Evolutionary conservation across 768 basidiomycete genomes (phyloP).

Genomic region (Tremella fuciformis): DNA sequence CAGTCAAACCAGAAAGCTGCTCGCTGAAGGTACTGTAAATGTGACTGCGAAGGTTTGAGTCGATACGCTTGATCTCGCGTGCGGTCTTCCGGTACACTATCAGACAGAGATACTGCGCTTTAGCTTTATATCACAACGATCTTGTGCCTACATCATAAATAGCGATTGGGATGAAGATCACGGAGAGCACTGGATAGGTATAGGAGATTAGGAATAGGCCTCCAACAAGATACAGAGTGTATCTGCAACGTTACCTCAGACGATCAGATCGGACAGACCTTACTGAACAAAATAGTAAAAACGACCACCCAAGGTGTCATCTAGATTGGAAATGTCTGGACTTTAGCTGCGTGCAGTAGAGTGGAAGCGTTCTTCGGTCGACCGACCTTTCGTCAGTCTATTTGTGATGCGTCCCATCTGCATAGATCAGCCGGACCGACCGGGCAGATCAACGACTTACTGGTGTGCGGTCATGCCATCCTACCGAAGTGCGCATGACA

Average conservation of each 20-base stretch:
- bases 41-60: conserved; percentile 28
- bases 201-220: not conserved
- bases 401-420: conserved; percentile 7
- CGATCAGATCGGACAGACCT: too few relatives aligned
- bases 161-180: not conserved
- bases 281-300: too few relatives aligned
- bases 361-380: not conserved
- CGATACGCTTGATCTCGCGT: conserved; percentile 38
- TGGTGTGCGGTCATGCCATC: conserved; percentile 69
- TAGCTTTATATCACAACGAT: too few relatives aligned
- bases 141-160: not conserved
- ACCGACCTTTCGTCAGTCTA: not conserved
- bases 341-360: not conserved
- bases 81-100: conserved; percentile 34
- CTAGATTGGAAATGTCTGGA: conserved; percentile 39
- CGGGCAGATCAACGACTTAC: conserved; percentile 13
- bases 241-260: too few relatives aligned
- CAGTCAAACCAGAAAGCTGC: conserved; percentile 31
- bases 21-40: conserved; percentile 37
- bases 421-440: not conserved
- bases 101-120: conserved; percentile 22
- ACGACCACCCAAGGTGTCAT: not conserved
- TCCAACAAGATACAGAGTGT: not conserved
- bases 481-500: conserved; percentile 63
- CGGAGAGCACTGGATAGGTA: not conserved